These are phyloP conservation scores for Chlamydomonas schloesseri DNA, from an alignment of 139 green algal genomes.

Conservation along the genomic window DNA sequence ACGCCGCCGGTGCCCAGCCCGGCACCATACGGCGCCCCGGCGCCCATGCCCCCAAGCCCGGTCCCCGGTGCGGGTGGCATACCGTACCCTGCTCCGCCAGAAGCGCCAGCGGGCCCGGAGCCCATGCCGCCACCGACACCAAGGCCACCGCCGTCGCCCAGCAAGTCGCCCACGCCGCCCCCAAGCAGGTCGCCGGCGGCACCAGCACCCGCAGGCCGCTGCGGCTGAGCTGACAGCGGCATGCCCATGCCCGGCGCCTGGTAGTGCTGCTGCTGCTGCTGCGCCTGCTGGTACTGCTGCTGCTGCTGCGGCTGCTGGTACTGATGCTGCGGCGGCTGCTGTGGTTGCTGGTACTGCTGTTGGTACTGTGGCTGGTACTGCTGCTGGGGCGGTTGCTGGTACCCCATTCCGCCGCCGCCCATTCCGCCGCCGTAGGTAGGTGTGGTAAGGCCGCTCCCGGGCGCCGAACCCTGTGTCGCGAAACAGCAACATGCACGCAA, in stretches of 20 bases:
- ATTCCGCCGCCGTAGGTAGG: no score
- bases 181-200: background rate
- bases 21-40: background rate
- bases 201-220: background rate
- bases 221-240: no score
- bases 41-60: background rate
- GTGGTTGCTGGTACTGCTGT: no score
- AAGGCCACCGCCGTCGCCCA: background rate
- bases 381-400: background rate
- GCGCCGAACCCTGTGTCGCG: no score
- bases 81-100: background rate
- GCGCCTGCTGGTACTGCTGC: no score
- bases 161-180: background rate
- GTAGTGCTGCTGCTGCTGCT: no score
- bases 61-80: background rate
- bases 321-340: conserved; percentile 1
- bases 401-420: background rate
- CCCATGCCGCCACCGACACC: background rate
- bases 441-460: no score
- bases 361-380: no score
- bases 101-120: background rate
- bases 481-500: no score
- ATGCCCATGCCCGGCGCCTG: no score
- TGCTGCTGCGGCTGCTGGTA: background rate
- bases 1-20: background rate